These are phyloP conservation scores for Eimeria zaria DNA, from an alignment of 169 alveolate species.

Conservation along the genomic window DNA sequence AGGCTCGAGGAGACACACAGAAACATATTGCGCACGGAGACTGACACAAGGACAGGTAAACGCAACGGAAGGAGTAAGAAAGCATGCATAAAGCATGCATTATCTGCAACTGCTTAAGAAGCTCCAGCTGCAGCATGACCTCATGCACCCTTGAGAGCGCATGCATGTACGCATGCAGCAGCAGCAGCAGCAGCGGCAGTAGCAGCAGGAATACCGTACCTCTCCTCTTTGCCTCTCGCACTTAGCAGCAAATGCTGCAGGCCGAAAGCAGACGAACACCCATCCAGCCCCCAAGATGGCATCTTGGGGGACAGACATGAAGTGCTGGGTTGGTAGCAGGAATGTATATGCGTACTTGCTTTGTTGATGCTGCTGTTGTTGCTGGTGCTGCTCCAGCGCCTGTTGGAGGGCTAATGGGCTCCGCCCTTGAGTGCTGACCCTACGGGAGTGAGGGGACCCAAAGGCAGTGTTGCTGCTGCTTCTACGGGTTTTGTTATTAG, in stretches of 20 bases:
- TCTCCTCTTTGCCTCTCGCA: not conserved
- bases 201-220: constrained; percentile 5
- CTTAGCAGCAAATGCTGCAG: constrained; percentile 79
- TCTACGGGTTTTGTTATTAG: not conserved
- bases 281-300: constrained; percentile 83
- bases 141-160: not conserved
- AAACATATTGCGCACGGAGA: not conserved
- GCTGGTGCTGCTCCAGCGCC: constrained; percentile 7
- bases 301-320: constrained; percentile 82
- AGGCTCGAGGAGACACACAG: not conserved
- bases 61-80: not conserved
- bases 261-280: constrained; percentile 80
- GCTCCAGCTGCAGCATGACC: not conserved
- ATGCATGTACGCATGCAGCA: not conserved
- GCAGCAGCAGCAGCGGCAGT: not conserved
- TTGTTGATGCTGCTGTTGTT: constrained; percentile 15
- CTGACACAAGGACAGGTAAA: not conserved
- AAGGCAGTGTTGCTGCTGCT: constrained; percentile 4
- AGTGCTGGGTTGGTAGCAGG: constrained; percentile 65
- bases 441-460: not conserved
- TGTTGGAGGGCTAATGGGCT: not conserved
- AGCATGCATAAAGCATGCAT: not conserved
- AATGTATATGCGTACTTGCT: constrained; percentile 57
- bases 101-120: not conserved
- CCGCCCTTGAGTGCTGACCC: not conserved